phyloP scores from a whole-genome alignment of 352 stramenopile species.

The Phytophthora cactorum region DNA sequence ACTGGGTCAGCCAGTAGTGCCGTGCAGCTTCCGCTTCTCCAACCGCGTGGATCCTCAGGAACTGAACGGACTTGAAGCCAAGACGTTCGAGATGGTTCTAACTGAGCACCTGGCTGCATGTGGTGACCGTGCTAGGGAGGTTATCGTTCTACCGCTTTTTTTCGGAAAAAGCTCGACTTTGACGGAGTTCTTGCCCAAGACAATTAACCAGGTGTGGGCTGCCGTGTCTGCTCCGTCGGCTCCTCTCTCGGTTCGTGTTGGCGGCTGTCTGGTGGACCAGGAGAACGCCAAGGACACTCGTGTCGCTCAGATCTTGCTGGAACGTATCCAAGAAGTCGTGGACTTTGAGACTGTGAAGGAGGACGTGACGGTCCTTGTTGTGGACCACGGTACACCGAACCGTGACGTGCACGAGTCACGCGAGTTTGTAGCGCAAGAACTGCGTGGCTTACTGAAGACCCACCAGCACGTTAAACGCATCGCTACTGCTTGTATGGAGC shows the following conservation, averaged over 20 bases:
- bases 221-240: conserved; percentile 10
- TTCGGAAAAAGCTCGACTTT: conserved; percentile 80
- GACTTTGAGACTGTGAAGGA: conserved; percentile 33
- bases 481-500: conserved; percentile 78
- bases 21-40: conserved; percentile 83
- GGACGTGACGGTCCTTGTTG: conserved; percentile 65
- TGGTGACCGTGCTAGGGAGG: conserved; percentile 25
- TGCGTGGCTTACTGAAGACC: conserved; percentile 42
- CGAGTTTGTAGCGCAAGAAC: conserved; percentile 61
- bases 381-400: conserved; percentile 81
- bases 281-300: conserved; percentile 53
- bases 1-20: conserved; percentile 60
- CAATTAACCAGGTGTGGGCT: conserved; percentile 56
- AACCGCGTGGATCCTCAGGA: conserved; percentile 63
- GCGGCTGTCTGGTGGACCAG: conserved; percentile 65
- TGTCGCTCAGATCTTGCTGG: conserved; percentile 65
- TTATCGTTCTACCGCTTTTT: conserved; percentile 82
- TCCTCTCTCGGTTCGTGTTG: conserved; percentile 47
- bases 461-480: conserved; percentile 57
- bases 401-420: conserved; percentile 72
- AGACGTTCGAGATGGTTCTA: conserved; percentile 73
- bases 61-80: conserved; percentile 68
- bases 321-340: conserved; percentile 55
- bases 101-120: conserved; percentile 45
- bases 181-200: conserved; percentile 75